Conservation (phyloP, 2,329 filamentous ascomycete genomes). For the Fusarium sp. region DNA sequence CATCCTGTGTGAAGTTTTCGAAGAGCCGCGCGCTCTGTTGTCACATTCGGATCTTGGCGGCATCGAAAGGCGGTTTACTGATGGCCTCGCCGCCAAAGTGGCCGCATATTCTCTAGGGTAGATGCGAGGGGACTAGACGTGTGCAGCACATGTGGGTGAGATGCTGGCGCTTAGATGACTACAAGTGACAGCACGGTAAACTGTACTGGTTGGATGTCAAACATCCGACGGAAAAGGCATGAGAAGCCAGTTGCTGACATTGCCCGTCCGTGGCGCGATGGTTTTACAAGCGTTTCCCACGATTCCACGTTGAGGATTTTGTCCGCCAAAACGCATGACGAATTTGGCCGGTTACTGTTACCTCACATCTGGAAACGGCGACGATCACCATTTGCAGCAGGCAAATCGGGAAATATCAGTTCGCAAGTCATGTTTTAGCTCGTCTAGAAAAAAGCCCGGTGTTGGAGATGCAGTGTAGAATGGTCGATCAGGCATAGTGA, state of each 20-base stretch:
- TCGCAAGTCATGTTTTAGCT: not conserved
- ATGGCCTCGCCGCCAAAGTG: not conserved
- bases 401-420: constrained; percentile 1
- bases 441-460: not conserved
- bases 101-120: constrained; percentile 13
- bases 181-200: not conserved
- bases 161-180: not conserved
- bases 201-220: not conserved
- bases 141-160: not conserved
- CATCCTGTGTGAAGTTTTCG: not conserved
- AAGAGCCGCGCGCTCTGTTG: constrained; percentile 14
- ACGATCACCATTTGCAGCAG: constrained; percentile 13
- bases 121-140: not conserved
- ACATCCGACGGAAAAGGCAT: not conserved
- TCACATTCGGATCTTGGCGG: not conserved
- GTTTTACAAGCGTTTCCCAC: not conserved
- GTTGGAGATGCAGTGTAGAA: not conserved
- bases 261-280: not conserved
- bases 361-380: not conserved
- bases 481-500: not conserved
- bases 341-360: not conserved
- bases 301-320: not conserved
- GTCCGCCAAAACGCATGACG: not conserved
- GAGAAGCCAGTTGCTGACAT: not conserved
- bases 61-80: not conserved